Evolutionary conservation across 106 monocot genomes (phyloP), one percentile per base, ranked within the genome.

Genomic region (Dioscorea dumetorum): DNA sequence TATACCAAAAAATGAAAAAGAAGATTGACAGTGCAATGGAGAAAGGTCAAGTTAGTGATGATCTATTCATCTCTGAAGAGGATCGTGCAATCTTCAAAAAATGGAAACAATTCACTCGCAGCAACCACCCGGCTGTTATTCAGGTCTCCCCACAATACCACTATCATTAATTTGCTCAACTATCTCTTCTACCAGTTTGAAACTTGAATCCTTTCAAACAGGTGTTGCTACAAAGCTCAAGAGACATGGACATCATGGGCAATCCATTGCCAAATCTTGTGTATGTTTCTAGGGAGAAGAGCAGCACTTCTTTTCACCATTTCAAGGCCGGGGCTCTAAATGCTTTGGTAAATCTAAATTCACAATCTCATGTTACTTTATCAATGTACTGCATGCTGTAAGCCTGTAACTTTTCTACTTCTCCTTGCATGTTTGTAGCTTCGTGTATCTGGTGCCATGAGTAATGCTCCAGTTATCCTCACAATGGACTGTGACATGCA

Each of bases 241-340:
- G 75, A 33, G 80, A 83, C 61, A 48, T 20, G 9, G 87, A 87
- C 50, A 61, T 77, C 33, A 60, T 33, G 6, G 74, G 56, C 33
- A 24, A 54, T 24, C 61, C 77, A 10, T 41, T 80, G 51, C 86
- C 86, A 19, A 79, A 77, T 56, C 75, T 88, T 9, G 31, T 88
- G 13, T 88, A 88, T 24, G 74, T 93, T 32, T 77, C 83, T 1
- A 75, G 86, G 62, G 86, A 86, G 68, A 93, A 93, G 57, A 65
- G 62, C 4, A 58, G 49, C 51, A 59, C 22, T 20, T 57, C 60
- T 33, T 72, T 77, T 49, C 88, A 88, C 66, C 80, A 85, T 58
- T 92, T 88, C 76, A 92, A 92, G 53, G 91, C 88, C 8, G 91
- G 91, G 5, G 84, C 91, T 20, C 75, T 88, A 56, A 92, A 92